Base-by-base conservation (phyloP, 2,329 filamentous ascomycete genomes). In the Cyphellophora attinorum region DNA sequence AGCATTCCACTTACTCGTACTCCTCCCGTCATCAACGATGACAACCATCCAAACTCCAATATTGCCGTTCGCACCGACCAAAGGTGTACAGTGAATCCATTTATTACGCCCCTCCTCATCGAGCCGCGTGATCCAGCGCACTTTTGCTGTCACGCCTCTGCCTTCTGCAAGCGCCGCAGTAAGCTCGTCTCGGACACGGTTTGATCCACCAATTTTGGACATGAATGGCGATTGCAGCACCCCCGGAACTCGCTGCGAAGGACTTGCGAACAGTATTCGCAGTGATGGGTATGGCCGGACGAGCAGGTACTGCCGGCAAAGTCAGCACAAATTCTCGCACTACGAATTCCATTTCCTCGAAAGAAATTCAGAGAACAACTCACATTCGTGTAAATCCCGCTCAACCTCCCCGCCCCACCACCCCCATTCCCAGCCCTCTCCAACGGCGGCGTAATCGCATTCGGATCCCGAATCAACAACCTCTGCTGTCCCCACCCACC, bases 21-120 rank as follows among this genome's bases (percentile, higher is more conserved):
- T 21, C 29, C 41, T 43, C 14, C 81, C 76, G 34, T 77, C 76
- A 42, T 85, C 79, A 3, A 84, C 74, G 11, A 86, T 65, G 1
- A 85, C 69, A 5, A 85, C 67, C 77, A 86, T 82, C 81, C 81
- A 86, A 0, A 85, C 80, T 11, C 82, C 82, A 0, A 86, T 74
- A 3, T 71, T 63, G 2, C 78, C 76, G 42, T 77, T 77, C 27
- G 68, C 67, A 3, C 79, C 80, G 3, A 82, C 57, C 3, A 86
- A 59, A 3, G 82, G 81, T 14, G 81, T 86, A 51, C 79, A 82
- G 53, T 86, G 81, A 27, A 86, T 80, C 81, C 81, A 86, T 28
- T 80, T 69, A 31, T 71, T 68, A 12, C 79, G 68, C 1, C 80
- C 81, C 29, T 46, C 40, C 12, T 62, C 57, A 19, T 68, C 64